A percentile compares a stretch with the other conserved stretches of the same genome.
phyloP scores from a whole-genome alignment of 768 basidiomycete species.

The Trametes punicea region DNA sequence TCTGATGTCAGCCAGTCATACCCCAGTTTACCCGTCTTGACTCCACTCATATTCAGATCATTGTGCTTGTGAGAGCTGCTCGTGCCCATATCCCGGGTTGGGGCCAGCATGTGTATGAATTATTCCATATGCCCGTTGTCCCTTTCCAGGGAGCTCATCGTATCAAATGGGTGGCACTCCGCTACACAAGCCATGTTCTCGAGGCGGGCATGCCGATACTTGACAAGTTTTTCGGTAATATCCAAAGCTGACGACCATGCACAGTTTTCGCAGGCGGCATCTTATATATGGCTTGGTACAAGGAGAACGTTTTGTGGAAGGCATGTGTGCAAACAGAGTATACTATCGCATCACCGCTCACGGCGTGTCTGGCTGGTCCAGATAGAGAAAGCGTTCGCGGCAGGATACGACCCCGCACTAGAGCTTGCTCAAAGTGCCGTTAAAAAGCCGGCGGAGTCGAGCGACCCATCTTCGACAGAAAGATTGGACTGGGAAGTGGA shows the following conservation, averaged over 20 bases:
- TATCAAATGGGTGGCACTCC: too few relatives aligned
- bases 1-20: too few relatives aligned
- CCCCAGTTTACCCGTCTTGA: too few relatives aligned
- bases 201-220: background rate
- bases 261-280: constrained; percentile 69
- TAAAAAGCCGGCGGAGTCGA: constrained; percentile 28
- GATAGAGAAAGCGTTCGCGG: constrained; percentile 76
- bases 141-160: too few relatives aligned
- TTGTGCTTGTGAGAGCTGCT: too few relatives aligned
- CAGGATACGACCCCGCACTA: constrained; percentile 82
- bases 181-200: too few relatives aligned
- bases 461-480: constrained; percentile 13
- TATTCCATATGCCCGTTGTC: too few relatives aligned
- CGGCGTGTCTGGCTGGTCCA: constrained; percentile 25
- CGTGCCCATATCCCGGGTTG: too few relatives aligned
- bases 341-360: background rate
- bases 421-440: constrained; percentile 57
- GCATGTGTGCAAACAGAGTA: constrained; percentile 37
- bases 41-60: too few relatives aligned
- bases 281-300: constrained; percentile 76
- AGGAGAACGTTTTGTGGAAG: constrained; percentile 76
- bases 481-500: constrained; percentile 34
- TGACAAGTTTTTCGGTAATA: too few relatives aligned
- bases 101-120: too few relatives aligned
- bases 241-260: background rate